Evolutionary conservation across 176 grass and related monocot species (phyloP).

Genomic region (Oryza meyeriana): DNA sequence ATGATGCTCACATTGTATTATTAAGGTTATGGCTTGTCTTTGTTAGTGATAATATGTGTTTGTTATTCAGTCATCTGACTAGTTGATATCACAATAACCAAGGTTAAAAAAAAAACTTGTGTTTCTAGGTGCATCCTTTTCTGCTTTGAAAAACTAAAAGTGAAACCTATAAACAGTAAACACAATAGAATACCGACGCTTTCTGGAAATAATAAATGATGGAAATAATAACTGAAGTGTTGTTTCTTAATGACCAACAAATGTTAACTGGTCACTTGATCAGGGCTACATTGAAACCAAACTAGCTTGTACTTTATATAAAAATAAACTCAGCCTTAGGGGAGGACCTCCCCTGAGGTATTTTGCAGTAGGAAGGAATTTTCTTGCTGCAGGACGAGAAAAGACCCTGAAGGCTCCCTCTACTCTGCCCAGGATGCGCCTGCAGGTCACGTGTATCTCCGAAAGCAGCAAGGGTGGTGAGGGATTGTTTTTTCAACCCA

Average conservation of each 20-base stretch:
- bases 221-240: background rate
- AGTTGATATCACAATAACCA: background rate
- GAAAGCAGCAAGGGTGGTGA: too few species aligned
- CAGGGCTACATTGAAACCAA: background rate
- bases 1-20: background rate
- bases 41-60: background rate
- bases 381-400: too few species aligned
- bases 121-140: background rate
- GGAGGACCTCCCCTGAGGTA: too few species aligned
- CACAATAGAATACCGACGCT: background rate
- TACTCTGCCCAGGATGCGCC: too few species aligned
- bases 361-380: too few species aligned
- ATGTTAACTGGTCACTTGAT: background rate
- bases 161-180: background rate
- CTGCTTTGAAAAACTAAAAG: background rate
- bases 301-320: background rate
- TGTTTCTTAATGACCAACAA: background rate
- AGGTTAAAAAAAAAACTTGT: background rate
- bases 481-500: too few species aligned
- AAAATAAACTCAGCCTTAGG: too few species aligned
- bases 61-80: background rate
- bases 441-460: too few species aligned
- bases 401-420: too few species aligned
- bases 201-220: constrained; percentile 7
- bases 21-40: background rate